Evolutionary conservation across 2,329 filamentous ascomycete species (phyloP).

Genomic region (Colletotrichum orbiculare): DNA sequence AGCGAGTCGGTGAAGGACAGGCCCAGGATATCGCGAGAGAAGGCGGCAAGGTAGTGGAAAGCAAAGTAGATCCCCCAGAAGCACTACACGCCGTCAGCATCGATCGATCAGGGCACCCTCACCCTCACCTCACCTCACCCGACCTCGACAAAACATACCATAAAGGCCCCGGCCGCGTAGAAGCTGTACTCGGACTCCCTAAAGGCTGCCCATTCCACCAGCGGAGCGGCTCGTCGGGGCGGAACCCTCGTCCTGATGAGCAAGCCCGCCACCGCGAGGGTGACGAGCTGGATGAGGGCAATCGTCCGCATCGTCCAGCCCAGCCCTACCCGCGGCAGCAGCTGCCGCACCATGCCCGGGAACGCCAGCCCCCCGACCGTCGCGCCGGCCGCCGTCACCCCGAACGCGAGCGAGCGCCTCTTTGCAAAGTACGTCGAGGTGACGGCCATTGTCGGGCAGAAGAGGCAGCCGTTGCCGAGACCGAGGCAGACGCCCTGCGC

Average conservation of each 20-base stretch:
- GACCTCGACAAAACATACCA: constrained; percentile 25
- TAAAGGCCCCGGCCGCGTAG: constrained; percentile 49
- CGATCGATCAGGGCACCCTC: too few relatives aligned
- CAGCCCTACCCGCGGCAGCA: constrained; percentile 68
- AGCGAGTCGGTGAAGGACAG: constrained; percentile 48
- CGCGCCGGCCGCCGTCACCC: constrained; percentile 70
- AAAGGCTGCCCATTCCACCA: constrained; percentile 59
- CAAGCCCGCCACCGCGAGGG: constrained; percentile 49
- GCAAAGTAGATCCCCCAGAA: constrained; percentile 67
- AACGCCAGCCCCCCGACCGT: constrained; percentile 67
- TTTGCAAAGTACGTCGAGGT: constrained; percentile 74
- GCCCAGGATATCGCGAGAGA: constrained; percentile 54
- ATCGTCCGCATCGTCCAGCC: constrained; percentile 68
- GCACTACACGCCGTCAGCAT: constrained; percentile 45
- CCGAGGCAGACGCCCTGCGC: constrained; percentile 66
- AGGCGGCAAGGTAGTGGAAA: constrained; percentile 69
- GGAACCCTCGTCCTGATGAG: constrained; percentile 55
- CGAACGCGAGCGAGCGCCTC: constrained; percentile 69
- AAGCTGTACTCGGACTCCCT: constrained; percentile 56
- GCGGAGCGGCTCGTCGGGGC: constrained; percentile 51
- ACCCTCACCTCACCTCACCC: too few relatives aligned
- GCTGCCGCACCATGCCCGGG: constrained; percentile 65
- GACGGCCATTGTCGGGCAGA: constrained; percentile 72
- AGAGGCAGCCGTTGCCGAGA: constrained; percentile 70
- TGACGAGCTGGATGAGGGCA: constrained; percentile 67